These are phyloP conservation scores for Coemansia pectinata DNA, from an alignment of 192 early-diverging fungal species.

Conservation along the genomic window DNA sequence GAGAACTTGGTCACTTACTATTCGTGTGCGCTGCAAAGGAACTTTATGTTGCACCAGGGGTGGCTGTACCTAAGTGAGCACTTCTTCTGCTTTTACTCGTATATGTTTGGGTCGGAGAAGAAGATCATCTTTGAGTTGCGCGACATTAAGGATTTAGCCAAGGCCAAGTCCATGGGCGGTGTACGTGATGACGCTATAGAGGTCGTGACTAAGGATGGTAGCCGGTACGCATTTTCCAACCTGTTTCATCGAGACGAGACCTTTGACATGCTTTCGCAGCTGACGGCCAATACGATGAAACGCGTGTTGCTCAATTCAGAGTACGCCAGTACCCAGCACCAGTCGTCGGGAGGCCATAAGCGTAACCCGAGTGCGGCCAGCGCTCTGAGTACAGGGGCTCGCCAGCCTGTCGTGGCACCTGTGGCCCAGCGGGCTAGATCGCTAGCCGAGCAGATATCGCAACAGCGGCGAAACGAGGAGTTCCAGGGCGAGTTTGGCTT, in stretches of 20 bases:
- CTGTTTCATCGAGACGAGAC: slow-evolving; percentile 97
- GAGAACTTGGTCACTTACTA: slow-evolving; percentile 96
- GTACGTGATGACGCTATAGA: slow-evolving; percentile 86
- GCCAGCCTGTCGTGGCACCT: slow-evolving; percentile 1
- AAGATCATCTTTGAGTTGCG: slow-evolving; percentile 90
- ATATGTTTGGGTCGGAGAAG: slow-evolving; percentile 90
- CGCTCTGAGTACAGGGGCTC: background rate
- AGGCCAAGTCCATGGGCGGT: slow-evolving; percentile 89
- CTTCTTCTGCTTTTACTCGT: slow-evolving; percentile 94
- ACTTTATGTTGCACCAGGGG: slow-evolving; percentile 84
- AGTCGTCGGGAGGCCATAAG: slow-evolving; percentile 3
- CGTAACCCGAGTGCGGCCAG: slow-evolving; percentile 18
- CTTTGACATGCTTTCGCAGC: slow-evolving; percentile 90
- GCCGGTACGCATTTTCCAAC: slow-evolving; percentile 87
- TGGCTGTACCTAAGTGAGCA: slow-evolving; percentile 97
- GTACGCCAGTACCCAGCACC: slow-evolving; percentile 35
- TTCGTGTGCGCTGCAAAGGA: slow-evolving; percentile 83
- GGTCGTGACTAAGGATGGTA: slow-evolving; percentile 78
- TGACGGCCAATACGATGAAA: slow-evolving; percentile 86
- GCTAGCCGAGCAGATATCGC: slow-evolving; percentile 63
- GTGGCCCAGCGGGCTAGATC: slow-evolving; percentile 1
- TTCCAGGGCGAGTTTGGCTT: slow-evolving; percentile 80
- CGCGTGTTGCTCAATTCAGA: slow-evolving; percentile 81
- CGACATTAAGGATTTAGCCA: slow-evolving; percentile 84
- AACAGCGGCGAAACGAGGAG: slow-evolving; percentile 74